A percentile compares a stretch with the other conserved stretches of the same genome.
These are phyloP conservation scores for Abelmoschus esculentus DNA, from an alignment of 345 rosid genomes.

Conservation along the genomic window DNA sequence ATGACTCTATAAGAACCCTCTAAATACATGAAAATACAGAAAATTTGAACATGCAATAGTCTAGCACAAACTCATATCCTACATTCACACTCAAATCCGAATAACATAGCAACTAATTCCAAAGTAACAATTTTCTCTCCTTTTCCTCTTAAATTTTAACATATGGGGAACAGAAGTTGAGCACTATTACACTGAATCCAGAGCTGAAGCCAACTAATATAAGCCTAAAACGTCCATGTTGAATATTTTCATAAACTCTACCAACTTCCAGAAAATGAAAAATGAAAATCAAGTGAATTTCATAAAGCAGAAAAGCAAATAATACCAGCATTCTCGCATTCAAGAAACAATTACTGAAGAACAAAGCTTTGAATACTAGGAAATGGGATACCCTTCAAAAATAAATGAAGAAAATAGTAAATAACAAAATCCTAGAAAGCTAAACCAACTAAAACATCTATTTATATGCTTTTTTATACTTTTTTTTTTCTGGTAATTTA, in stretches of 20 bases:
- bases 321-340: not conserved
- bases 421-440: not conserved
- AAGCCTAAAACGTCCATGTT: too few relatives aligned
- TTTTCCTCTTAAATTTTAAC: too few relatives aligned
- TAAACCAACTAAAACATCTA: not conserved
- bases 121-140: too few relatives aligned
- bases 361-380: not conserved
- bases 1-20: not conserved
- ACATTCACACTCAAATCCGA: too few relatives aligned
- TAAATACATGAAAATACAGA: too few relatives aligned
- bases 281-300: not conserved
- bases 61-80: too few relatives aligned
- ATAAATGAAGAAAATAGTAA: not conserved
- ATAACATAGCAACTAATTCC: too few relatives aligned
- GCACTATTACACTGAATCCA: too few relatives aligned
- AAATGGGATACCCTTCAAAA: not conserved
- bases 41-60: too few relatives aligned
- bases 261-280: not conserved
- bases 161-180: too few relatives aligned
- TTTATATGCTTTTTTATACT: not conserved
- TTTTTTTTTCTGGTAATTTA: not conserved
- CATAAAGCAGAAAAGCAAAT: not conserved
- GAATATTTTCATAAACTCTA: not conserved
- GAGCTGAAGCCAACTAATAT: too few relatives aligned
- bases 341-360: not conserved